These are phyloP conservation scores for Ophiostoma sp. DNA, from an alignment of 2,329 filamentous ascomycete species.

Conservation along the genomic window DNA sequence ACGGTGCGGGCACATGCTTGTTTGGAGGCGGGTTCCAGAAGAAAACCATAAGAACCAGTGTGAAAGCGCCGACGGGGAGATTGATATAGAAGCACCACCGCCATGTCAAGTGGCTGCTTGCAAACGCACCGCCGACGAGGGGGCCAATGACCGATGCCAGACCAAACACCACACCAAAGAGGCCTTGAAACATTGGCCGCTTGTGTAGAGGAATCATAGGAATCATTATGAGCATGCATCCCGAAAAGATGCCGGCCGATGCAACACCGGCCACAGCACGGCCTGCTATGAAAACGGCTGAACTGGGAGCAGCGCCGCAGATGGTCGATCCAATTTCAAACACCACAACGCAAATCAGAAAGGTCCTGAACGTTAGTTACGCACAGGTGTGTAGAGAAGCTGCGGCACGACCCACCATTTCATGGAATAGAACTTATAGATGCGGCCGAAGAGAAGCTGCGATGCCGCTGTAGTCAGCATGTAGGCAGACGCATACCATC, in stretches of 20 bases:
- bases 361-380: conserved; percentile 23
- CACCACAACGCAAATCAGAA: conserved; percentile 33
- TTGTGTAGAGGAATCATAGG: conserved; percentile 36
- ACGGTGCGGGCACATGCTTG: neutral
- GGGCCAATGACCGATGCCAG: conserved; percentile 36
- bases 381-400: too few relatives aligned
- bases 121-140: conserved; percentile 38
- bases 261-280: conserved; percentile 39
- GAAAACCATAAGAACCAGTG: conserved; percentile 24
- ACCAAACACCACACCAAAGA: conserved; percentile 36
- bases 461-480: conserved; percentile 25
- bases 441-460: conserved; percentile 38
- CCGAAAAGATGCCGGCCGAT: conserved; percentile 37
- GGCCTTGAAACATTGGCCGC: conserved; percentile 35
- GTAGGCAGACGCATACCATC: conserved; percentile 28
- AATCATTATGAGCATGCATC: conserved; percentile 34
- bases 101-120: conserved; percentile 34
- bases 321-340: conserved; percentile 39
- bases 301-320: conserved; percentile 39
- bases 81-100: conserved; percentile 40
- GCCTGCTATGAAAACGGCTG: conserved; percentile 38
- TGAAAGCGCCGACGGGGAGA: conserved; percentile 36
- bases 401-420: conserved; percentile 25
- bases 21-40: neutral
- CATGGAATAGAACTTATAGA: conserved; percentile 38